These are phyloP conservation scores for Mucor plumbeus DNA, from an alignment of 371 early-diverging fungal genomes.

Conservation along the genomic window DNA sequence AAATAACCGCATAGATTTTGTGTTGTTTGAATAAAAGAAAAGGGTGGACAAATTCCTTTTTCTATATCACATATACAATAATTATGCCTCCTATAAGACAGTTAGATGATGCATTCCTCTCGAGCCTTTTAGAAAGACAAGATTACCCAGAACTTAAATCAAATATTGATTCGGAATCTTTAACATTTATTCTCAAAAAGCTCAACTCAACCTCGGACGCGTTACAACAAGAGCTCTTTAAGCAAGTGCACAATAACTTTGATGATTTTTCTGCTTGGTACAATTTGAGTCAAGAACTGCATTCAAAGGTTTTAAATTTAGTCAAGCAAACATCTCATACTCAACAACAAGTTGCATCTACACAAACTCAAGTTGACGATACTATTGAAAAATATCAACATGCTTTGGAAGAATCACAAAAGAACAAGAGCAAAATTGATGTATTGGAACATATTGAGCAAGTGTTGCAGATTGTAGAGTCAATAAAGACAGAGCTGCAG, in stretches of 20 bases:
- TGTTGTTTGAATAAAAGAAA: no score
- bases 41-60: not conserved
- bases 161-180: constrained; percentile 11
- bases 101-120: constrained; percentile 28
- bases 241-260: constrained; percentile 19
- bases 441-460: constrained; percentile 15
- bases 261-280: constrained; percentile 22
- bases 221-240: constrained; percentile 25
- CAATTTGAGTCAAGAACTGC: constrained; percentile 16
- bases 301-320: not conserved
- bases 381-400: constrained; percentile 23
- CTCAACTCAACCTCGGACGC: constrained; percentile 23
- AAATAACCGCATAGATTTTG: no score
- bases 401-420: constrained; percentile 13
- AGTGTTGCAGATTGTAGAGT: constrained; percentile 7
- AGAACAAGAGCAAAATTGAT: constrained; percentile 23
- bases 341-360: not conserved
- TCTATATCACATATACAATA: not conserved
- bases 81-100: constrained; percentile 28
- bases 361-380: not conserved
- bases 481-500: constrained; percentile 2
- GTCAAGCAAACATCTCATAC: constrained; percentile 7
- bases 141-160: constrained; percentile 6
- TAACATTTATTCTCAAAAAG: constrained; percentile 14
- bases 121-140: constrained; percentile 15